phyloP scores from a whole-genome alignment of 1,284 basidiomycete genomes.

The Melanopsichium pennsylvanicum region DNA sequence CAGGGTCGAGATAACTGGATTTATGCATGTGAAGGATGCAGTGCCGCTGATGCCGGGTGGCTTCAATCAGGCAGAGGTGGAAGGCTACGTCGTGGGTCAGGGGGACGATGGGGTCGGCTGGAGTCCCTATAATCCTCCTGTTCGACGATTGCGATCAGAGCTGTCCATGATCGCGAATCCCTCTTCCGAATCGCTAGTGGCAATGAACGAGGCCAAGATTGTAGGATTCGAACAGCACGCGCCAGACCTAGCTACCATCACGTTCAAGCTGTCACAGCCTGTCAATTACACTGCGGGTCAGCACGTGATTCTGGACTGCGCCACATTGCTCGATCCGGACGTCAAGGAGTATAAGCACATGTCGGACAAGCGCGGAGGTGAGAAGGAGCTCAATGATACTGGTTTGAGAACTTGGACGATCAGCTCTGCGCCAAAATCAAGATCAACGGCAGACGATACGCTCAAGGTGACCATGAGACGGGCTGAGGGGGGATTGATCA shows the following conservation, averaged over 20 bases:
- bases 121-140: slow-evolving; percentile 44
- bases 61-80: neutral
- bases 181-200: neutral
- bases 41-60: slow-evolving; percentile 15
- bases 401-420: slow-evolving; percentile 42
- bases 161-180: neutral
- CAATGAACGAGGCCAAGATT: slow-evolving; percentile 8
- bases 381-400: slow-evolving; percentile 38
- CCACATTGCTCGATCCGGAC: slow-evolving; percentile 9
- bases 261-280: slow-evolving; percentile 13
- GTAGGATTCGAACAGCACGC: slow-evolving; percentile 9
- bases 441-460: neutral
- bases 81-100: slow-evolving; percentile 17
- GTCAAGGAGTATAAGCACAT: slow-evolving; percentile 44
- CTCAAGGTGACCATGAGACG: slow-evolving; percentile 25
- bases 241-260: slow-evolving; percentile 16
- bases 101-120: slow-evolving; percentile 28
- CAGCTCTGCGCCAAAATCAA: slow-evolving; percentile 10
- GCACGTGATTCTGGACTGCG: slow-evolving; percentile 40
- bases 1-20: slow-evolving; percentile 24
- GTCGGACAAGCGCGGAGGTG: slow-evolving; percentile 33
- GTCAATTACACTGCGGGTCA: slow-evolving; percentile 29
- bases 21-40: slow-evolving; percentile 26
- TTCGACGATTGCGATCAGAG: slow-evolving; percentile 21
- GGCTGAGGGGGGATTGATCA: slow-evolving; percentile 18